Percentiles rank a stretch among this genome's conserved stretches.
Evolutionary conservation across 2,329 filamentous ascomycete species (phyloP).

Genomic region (Phoma herbarum): DNA sequence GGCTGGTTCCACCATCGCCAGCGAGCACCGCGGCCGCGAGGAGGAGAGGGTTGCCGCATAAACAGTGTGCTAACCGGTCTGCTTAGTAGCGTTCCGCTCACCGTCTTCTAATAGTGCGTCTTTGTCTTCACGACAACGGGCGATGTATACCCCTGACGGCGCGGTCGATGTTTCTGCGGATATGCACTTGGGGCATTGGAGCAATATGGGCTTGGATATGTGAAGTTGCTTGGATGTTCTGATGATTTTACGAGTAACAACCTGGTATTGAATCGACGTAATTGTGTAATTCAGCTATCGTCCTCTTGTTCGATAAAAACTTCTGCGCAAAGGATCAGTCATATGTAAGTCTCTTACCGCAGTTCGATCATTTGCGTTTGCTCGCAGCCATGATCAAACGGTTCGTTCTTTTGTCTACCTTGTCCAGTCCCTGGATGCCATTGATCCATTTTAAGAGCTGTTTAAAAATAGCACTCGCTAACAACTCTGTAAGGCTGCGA

Average conservation of each 20-base stretch:
- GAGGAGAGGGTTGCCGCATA: constrained; percentile 55
- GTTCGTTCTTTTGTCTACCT: too few species aligned
- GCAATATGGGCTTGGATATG: constrained; percentile 15
- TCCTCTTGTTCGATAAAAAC: too few species aligned
- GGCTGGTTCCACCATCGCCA: constrained; percentile 52
- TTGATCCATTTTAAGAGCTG: too few species aligned
- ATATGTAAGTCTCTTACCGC: too few species aligned
- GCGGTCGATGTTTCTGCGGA: constrained; percentile 23
- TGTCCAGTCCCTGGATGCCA: too few species aligned
- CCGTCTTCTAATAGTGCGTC: constrained; percentile 37
- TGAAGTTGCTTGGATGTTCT: constrained; percentile 10
- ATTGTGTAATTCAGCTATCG: constrained; percentile 10
- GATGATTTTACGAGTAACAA: constrained; percentile 16
- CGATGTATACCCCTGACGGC: constrained; percentile 49
- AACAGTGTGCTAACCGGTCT: constrained; percentile 29
- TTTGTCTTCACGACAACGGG: constrained; percentile 31
- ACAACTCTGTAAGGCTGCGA: too few species aligned
- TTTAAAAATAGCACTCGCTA: too few species aligned
- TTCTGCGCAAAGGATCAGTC: too few species aligned
- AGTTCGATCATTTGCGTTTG: too few species aligned
- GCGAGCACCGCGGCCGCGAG: constrained; percentile 58
- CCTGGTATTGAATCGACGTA: constrained; percentile 5
- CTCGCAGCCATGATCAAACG: too few species aligned
- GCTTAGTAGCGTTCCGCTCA: constrained; percentile 30
- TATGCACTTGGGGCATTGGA: constrained; percentile 3